Evolutionary conservation across 2,329 filamentous ascomycete species (phyloP).

Genomic region (Scedosporium minutisporum): DNA sequence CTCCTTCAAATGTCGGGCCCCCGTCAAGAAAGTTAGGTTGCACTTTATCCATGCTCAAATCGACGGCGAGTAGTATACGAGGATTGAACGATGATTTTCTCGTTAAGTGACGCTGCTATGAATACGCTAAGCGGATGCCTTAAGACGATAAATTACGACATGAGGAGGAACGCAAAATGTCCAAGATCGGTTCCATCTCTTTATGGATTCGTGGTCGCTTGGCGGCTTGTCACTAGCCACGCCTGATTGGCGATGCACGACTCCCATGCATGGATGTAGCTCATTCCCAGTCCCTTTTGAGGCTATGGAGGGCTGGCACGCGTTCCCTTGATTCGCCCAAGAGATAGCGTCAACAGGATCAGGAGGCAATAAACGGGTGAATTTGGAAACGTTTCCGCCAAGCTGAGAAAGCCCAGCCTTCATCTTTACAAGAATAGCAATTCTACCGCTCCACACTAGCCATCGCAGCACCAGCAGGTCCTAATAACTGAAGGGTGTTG

Average conservation of each 20-base stretch:
- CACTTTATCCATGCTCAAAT: neutral
- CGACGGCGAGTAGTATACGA: neutral
- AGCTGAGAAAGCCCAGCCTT: too few species aligned
- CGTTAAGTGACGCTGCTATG: neutral
- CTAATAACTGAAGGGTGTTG: too few species aligned
- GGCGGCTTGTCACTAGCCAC: neutral
- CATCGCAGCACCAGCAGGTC: too few species aligned
- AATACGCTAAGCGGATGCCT: neutral
- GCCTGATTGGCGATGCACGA: neutral
- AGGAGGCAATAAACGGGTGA: too few species aligned
- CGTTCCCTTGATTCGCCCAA: neutral
- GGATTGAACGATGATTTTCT: neutral
- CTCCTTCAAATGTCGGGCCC: neutral
- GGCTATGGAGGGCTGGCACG: neutral
- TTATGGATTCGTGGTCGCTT: neutral
- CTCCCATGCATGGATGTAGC: neutral
- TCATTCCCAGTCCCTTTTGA: neutral
- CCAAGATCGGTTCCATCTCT: neutral
- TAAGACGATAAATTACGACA: neutral
- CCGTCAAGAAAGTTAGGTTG: neutral
- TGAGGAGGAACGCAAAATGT: neutral
- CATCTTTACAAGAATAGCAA: too few species aligned
- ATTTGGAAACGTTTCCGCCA: too few species aligned
- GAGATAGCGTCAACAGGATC: neutral
- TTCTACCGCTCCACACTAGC: too few species aligned